Conservation (phyloP, 2,329 filamentous ascomycete genomes). For the Fusarium piperis region DNA sequence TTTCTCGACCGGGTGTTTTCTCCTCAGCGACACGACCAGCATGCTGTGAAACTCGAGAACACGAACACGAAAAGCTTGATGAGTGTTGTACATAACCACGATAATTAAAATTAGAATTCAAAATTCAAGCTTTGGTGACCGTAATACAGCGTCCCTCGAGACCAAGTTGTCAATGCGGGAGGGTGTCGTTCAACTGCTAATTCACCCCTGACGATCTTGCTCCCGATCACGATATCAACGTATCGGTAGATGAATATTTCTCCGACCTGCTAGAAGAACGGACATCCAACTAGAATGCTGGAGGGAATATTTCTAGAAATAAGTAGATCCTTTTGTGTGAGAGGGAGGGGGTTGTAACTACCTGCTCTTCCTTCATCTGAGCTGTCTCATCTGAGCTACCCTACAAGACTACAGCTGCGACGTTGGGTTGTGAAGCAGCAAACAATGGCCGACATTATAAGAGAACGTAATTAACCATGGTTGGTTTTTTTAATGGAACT, state of each 20-base stretch:
- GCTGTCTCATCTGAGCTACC: neutral
- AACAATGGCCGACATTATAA: neutral
- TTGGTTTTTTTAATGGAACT: neutral
- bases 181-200: neutral
- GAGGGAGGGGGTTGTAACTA: neutral
- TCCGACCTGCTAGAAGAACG: neutral
- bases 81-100: neutral
- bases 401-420: neutral
- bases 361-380: neutral
- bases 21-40: neutral
- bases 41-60: neutral
- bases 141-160: neutral
- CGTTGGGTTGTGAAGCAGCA: neutral
- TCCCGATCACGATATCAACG: neutral
- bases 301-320: neutral
- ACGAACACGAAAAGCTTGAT: neutral
- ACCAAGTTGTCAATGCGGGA: neutral
- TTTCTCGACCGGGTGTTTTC: neutral
- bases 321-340: neutral
- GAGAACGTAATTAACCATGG: neutral
- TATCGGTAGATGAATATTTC: neutral
- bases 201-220: neutral
- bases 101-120: neutral
- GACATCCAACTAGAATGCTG: neutral
- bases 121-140: neutral